Percentiles rank a stretch among this genome's conserved stretches.
phyloP scores from a whole-genome alignment of 2,329 filamentous ascomycete genomes.

The Didymella sp. region DNA sequence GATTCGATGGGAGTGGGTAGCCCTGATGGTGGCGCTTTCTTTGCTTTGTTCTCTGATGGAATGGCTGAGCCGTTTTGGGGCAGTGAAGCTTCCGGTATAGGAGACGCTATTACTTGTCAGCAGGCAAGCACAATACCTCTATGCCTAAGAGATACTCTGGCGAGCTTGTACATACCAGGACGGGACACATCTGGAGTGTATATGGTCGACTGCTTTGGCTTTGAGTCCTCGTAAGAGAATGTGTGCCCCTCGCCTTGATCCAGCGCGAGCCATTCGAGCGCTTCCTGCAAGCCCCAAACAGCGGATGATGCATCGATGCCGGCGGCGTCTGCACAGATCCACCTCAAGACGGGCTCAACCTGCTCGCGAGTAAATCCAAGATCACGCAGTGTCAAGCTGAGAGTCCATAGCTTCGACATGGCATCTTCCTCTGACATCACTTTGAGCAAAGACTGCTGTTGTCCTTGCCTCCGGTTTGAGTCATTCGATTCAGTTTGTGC shows the following conservation, averaged over 20 bases:
- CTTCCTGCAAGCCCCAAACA: constrained; percentile 86
- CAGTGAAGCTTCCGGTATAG: background rate
- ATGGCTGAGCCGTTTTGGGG: background rate
- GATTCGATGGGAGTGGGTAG: constrained; percentile 14
- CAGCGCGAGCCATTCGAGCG: constrained; percentile 87
- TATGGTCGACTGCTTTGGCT: constrained; percentile 25
- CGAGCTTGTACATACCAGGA: constrained; percentile 30
- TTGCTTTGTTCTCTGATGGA: background rate
- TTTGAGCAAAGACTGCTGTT: constrained; percentile 49
- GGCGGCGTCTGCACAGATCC: constrained; percentile 47
- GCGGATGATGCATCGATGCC: constrained; percentile 61
- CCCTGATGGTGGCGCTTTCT: constrained; percentile 2
- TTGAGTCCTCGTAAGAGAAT: constrained; percentile 68
- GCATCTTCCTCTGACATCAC: constrained; percentile 75
- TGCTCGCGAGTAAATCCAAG: constrained; percentile 67
- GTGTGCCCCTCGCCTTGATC: constrained; percentile 73
- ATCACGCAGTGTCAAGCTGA: constrained; percentile 74
- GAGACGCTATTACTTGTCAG: constrained; percentile 5
- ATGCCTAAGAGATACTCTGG: background rate
- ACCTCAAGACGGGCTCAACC: constrained; percentile 41
- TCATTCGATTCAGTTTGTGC: constrained; percentile 68
- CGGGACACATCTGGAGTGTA: constrained; percentile 35
- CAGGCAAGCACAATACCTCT: too few species aligned
- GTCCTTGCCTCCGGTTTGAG: constrained; percentile 56
- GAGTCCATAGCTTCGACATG: constrained; percentile 80